Percentiles rank a stretch among this genome's conserved stretches.
phyloP scores from a whole-genome alignment of 441 rosid genomes.

The Populus trichocarpa region DNA sequence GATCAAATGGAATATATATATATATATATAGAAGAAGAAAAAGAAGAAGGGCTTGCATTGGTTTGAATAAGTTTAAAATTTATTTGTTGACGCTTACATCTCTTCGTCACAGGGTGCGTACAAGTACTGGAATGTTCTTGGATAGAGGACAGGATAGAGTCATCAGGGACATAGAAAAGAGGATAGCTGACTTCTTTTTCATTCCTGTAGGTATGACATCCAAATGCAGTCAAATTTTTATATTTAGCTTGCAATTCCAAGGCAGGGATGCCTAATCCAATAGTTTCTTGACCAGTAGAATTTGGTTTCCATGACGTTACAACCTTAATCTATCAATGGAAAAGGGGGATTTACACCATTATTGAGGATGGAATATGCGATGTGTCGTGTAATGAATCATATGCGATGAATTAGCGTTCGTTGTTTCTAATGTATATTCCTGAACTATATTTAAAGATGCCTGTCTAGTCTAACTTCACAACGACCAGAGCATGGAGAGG shows the following conservation, averaged over 20 bases:
- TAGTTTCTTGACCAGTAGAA: background rate
- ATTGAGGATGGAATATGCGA: background rate
- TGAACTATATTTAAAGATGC: background rate
- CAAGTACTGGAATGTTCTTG: conserved; percentile 88
- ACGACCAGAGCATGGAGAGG: conserved; percentile 80
- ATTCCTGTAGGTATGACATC: conserved; percentile 60
- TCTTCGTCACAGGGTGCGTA: conserved; percentile 58
- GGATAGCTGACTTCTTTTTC: conserved; percentile 83
- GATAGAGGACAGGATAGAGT: conserved; percentile 67
- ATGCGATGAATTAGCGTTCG: background rate
- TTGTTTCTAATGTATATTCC: background rate
- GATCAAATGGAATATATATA: background rate
- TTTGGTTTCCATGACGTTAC: background rate
- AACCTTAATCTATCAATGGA: background rate
- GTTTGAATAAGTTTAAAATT: background rate
- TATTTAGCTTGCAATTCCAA: background rate
- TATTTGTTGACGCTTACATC: background rate
- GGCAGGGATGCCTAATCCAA: background rate
- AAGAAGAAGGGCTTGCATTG: background rate
- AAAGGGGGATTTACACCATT: background rate
- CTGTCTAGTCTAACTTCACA: conserved; percentile 12
- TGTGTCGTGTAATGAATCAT: background rate
- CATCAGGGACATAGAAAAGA: conserved; percentile 61
- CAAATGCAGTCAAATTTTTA: background rate
- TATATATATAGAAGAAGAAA: background rate